Base-by-base conservation (phyloP, 495 filamentous ascomycete genomes). In the Xanthoparmelia taractica region DNA sequence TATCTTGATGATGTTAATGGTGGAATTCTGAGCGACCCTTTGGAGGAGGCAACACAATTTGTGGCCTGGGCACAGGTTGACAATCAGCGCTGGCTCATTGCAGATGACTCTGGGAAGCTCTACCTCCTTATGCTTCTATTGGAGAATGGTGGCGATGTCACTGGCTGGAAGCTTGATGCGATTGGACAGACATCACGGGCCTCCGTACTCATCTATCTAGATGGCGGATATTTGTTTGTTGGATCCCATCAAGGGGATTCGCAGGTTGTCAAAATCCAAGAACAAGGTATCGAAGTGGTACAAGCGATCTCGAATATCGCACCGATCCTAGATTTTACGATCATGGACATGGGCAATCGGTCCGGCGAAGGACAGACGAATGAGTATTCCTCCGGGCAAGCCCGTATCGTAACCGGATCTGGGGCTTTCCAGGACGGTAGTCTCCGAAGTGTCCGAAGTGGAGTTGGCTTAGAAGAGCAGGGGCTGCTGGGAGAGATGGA, bases 191-290 rank as follows among this genome's bases (percentile, higher is more conserved):
- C 85, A 2, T 87, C 91, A 25, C 82, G 89, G 64, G 87, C 94
- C 4, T 87, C 81, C 43, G 80, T 80, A 27, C 74, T 99, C 48
- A 85, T 97, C 8, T 91, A 95, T 72, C 79, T 97, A 34, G 89
- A 86, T 25, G 79, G 83, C 31, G 85, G 86, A 0, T 72, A 86
- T 36, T 71, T 96, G 11, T 99, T 92, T 72, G 82, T 97, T 37
- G 95, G 89, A 4, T 97, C 94, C 8, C 92, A 96, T 72, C 87
- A 91, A 67, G 92, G 92, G 15, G 90, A 99, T 71, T 95, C 90
- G 0, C 92, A 97, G 70, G 78, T 97, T 2, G 79, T 96, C 59
- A 80, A 79, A 20, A 80, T 95, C 43, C 75, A 77, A 57, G 73
- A 78, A 48, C 75, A 77, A 31, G 75, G 76, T 0, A 70, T 93